Base-by-base conservation (phyloP, 345 rosid species). In the Euphorbia pulcherrima region DNA sequence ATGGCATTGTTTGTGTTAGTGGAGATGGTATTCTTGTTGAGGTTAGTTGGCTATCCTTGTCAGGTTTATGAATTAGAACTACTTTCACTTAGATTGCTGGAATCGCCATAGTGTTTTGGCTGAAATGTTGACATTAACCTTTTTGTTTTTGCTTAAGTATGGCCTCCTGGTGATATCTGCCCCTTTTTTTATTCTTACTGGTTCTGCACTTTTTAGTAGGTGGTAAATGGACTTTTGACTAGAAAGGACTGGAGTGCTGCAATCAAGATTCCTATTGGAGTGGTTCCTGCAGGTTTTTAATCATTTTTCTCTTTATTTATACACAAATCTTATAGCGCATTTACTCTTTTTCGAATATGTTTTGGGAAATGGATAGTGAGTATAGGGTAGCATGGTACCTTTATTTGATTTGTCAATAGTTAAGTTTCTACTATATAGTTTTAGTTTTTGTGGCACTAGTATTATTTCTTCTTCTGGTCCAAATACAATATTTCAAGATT, bases 11-110 rank as follows among this genome's bases (percentile, higher is more conserved):
- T 73, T 91, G 97, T 73, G 92, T 91, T 57, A 94, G 99, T 17
- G 99, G 99, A 8, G 99, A 94, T 51, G 99, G 97, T 29, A 64
- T 89, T 39, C 97, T 94, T 71, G 99, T 85, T 69, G 99, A 94
- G 97, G 99, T 94, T 44, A 66, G 83, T 77, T 74, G 61, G 69
- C 0, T 52, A 59, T 62, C 48, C 63, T 33, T 33, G 37, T 33
- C 16, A 44, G 48, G 16, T 44, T 2, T 44, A 44, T 44, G 16
- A 44, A 44, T 44, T 44, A 44, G 48, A 44, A 8, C 48, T 44
- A 44, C 48, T 44, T 11, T 44, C 13, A 44, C 3, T 8, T 44
- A 44, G 16, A n/a, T n/a, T n/a, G n/a, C n/a, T n/a, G n/a, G 16
- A 44, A 44, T 44, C 10, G 13, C 48, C 14, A 44, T 9, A 4